Evolutionary conservation across 2,329 filamentous ascomycete genomes (phyloP).

Genomic region (Pseudocercospora fijiensis): DNA sequence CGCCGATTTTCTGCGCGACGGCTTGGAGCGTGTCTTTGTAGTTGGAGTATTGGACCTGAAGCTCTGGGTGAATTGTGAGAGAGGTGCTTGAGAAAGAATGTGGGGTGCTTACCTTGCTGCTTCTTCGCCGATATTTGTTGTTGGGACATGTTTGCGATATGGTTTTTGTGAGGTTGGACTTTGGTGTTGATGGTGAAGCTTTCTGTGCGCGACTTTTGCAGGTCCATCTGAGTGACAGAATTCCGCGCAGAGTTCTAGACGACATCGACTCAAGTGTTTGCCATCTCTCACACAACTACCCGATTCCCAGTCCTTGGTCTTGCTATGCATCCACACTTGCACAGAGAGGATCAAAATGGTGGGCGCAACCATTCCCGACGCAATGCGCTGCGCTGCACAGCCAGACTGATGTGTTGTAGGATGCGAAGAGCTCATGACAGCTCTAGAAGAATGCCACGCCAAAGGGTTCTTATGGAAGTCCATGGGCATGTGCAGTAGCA

Average conservation of each 20-base stretch:
- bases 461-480: slow-evolving; percentile 90
- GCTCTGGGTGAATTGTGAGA: slow-evolving; percentile 53
- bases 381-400: slow-evolving; percentile 1
- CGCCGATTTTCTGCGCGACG: slow-evolving; percentile 92
- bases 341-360: slow-evolving; percentile 91
- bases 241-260: not conserved
- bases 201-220: not conserved
- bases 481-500: slow-evolving; percentile 82
- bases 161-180: not conserved
- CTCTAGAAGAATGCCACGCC: slow-evolving; percentile 93
- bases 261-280: slow-evolving; percentile 3
- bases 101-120: slow-evolving; percentile 62
- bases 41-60: slow-evolving; percentile 76
- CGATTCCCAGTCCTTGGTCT: not conserved
- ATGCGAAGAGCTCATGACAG: slow-evolving; percentile 90
- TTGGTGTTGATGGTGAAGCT: not conserved
- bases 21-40: slow-evolving; percentile 79
- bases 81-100: not conserved
- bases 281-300: not conserved
- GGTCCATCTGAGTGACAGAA: not conserved
- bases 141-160: slow-evolving; percentile 46
- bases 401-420: slow-evolving; percentile 53
- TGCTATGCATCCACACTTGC: slow-evolving; percentile 92
- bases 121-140: slow-evolving; percentile 61
- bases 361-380: not conserved